Evolutionary conservation across 495 filamentous ascomycete genomes (phyloP).

Genomic region (Trichoderma virens): DNA sequence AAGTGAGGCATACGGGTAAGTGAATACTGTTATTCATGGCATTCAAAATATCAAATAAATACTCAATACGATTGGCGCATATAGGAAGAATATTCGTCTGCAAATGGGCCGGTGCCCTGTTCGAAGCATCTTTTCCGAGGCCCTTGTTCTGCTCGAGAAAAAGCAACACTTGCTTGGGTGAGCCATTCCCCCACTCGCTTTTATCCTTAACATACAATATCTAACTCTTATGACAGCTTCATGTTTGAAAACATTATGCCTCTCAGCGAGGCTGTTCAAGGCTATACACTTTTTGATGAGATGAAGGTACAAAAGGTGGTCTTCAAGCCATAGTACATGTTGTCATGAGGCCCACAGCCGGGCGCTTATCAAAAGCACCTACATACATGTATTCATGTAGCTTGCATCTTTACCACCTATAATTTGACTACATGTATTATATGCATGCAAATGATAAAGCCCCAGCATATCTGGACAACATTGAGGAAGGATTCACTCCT

Average conservation of each 20-base stretch:
- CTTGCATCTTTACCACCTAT: too few species aligned
- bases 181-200: slow-evolving; percentile 30
- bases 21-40: background rate
- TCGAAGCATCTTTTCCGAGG: slow-evolving; percentile 69
- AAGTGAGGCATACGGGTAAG: slow-evolving; percentile 65
- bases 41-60: background rate
- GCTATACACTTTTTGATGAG: slow-evolving; percentile 84
- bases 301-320: slow-evolving; percentile 90
- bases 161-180: slow-evolving; percentile 78
- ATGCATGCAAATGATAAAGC: too few species aligned
- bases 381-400: too few species aligned
- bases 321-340: slow-evolving; percentile 34
- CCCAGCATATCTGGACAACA: too few species aligned
- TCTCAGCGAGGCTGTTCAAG: slow-evolving; percentile 72
- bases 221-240: slow-evolving; percentile 48
- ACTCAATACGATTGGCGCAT: background rate
- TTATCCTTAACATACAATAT: slow-evolving; percentile 4
- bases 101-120: slow-evolving; percentile 96
- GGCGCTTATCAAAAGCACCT: too few species aligned
- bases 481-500: background rate
- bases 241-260: slow-evolving; percentile 95
- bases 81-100: slow-evolving; percentile 72
- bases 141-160: slow-evolving; percentile 68
- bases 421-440: too few species aligned
- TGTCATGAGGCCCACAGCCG: too few species aligned